A percentile compares a stretch with the other conserved stretches of the same genome.
phyloP scores from a whole-genome alignment of 768 basidiomycete species.

The Pilatotrama ljubarskyi region DNA sequence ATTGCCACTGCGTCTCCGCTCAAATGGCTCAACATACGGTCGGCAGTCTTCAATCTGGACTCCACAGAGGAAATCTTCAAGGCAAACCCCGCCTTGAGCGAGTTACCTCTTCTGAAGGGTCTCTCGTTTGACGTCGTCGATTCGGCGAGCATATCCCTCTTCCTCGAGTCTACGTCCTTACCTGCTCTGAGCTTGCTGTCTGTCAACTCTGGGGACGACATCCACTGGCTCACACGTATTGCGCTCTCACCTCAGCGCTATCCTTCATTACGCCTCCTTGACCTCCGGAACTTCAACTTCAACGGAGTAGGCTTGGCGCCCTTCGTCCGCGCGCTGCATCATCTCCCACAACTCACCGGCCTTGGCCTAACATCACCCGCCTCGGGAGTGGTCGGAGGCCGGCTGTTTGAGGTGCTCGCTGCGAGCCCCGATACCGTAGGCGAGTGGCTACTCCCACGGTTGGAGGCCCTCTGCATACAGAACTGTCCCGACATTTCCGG shows the following conservation, averaged over 20 bases:
- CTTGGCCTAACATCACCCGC: slow-evolving; percentile 32
- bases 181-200: slow-evolving; percentile 27
- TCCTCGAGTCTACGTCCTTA: slow-evolving; percentile 31
- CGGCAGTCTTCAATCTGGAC: slow-evolving; percentile 28
- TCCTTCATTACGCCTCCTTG: slow-evolving; percentile 29
- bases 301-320: slow-evolving; percentile 33
- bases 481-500: slow-evolving; percentile 32
- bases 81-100: slow-evolving; percentile 17
- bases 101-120: slow-evolving; percentile 24
- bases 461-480: slow-evolving; percentile 32
- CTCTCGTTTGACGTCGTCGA: slow-evolving; percentile 31
- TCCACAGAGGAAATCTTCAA: slow-evolving; percentile 28
- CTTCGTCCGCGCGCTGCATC: slow-evolving; percentile 31
- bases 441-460: slow-evolving; percentile 30
- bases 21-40: slow-evolving; percentile 29
- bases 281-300: slow-evolving; percentile 33
- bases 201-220: slow-evolving; percentile 31
- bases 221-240: slow-evolving; percentile 32
- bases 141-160: slow-evolving; percentile 30
- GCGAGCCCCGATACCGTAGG: slow-evolving; percentile 20
- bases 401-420: slow-evolving; percentile 33
- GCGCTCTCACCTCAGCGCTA: slow-evolving; percentile 24
- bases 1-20: slow-evolving; percentile 24
- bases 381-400: slow-evolving; percentile 25
- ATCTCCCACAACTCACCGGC: slow-evolving; percentile 31